These are phyloP conservation scores for Gastrodia elata DNA, from an alignment of 106 monocot genomes.

Conservation along the genomic window DNA sequence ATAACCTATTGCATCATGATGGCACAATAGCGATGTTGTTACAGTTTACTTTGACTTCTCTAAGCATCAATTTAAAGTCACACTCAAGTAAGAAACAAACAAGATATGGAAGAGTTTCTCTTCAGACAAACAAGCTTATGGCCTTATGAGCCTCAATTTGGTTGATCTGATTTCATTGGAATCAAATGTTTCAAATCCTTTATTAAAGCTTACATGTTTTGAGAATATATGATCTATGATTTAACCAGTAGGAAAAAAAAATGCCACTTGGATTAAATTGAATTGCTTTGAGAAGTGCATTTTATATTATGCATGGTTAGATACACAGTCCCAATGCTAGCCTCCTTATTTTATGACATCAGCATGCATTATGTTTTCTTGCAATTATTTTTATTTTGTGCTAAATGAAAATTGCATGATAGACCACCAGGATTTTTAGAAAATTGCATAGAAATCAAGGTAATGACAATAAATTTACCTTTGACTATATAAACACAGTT, in stretches of 20 bases:
- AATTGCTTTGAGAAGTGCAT: background rate
- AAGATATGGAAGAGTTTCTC: background rate
- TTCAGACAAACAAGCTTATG: background rate
- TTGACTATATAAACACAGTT: background rate
- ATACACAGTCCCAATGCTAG: background rate
- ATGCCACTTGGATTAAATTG: background rate
- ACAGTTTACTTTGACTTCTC: too few species aligned
- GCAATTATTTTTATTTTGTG: background rate
- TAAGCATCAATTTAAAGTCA: too few species aligned
- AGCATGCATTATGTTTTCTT: background rate
- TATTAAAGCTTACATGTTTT: background rate
- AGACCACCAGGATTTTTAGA: too few species aligned
- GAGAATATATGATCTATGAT: background rate
- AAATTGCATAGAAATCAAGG: background rate
- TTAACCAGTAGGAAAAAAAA: background rate
- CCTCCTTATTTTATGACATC: background rate
- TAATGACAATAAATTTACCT: background rate
- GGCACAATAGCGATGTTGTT: too few species aligned
- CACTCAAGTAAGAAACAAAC: too few species aligned
- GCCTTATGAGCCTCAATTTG: background rate
- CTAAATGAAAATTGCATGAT: background rate
- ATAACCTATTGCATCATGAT: too few species aligned
- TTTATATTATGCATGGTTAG: background rate
- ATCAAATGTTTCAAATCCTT: background rate
- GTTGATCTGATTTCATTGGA: background rate